Conservation (phyloP, 2,329 filamentous ascomycete genomes). For the Escovopsis sp. region DNA sequence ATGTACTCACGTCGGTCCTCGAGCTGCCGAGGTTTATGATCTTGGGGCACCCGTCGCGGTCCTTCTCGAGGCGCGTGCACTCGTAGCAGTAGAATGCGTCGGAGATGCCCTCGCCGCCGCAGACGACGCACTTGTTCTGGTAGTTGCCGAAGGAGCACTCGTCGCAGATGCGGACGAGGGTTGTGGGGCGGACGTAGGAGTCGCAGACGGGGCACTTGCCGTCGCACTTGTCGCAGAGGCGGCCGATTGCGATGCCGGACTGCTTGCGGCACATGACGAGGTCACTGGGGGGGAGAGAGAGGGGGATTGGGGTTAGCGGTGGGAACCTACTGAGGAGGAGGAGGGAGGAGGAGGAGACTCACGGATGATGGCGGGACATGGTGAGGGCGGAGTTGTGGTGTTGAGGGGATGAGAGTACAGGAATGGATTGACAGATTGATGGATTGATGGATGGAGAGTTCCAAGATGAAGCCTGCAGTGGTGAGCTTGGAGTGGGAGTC, state of each 20-base stretch:
- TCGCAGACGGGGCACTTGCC: slow-evolving; percentile 99
- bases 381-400: slow-evolving; percentile 12
- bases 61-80: slow-evolving; percentile 92
- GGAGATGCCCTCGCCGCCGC: slow-evolving; percentile 92
- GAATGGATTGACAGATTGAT: too few species aligned
- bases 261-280: slow-evolving; percentile 99
- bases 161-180: slow-evolving; percentile 95
- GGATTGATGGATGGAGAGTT: too few species aligned
- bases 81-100: slow-evolving; percentile 99
- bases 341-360: not conserved
- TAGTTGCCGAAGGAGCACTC: slow-evolving; percentile 99
- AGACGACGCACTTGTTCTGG: slow-evolving; percentile 99
- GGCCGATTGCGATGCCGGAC: slow-evolving; percentile 91
- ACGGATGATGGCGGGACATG: slow-evolving; percentile 76
- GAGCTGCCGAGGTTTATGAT: slow-evolving; percentile 97
- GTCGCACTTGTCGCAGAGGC: slow-evolving; percentile 98
- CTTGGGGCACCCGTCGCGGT: slow-evolving; percentile 94
- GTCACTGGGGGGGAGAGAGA: slow-evolving; percentile 48
- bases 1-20: slow-evolving; percentile 64
- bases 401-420: too few species aligned
- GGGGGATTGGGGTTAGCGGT: slow-evolving; percentile 13
- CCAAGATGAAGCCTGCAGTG: too few species aligned
- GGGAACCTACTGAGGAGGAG: slow-evolving; percentile 20
- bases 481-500: too few species aligned
- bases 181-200: slow-evolving; percentile 95